Evolutionary conservation across 805 yeast genomes (phyloP).

Genomic region (Candida maesae): DNA sequence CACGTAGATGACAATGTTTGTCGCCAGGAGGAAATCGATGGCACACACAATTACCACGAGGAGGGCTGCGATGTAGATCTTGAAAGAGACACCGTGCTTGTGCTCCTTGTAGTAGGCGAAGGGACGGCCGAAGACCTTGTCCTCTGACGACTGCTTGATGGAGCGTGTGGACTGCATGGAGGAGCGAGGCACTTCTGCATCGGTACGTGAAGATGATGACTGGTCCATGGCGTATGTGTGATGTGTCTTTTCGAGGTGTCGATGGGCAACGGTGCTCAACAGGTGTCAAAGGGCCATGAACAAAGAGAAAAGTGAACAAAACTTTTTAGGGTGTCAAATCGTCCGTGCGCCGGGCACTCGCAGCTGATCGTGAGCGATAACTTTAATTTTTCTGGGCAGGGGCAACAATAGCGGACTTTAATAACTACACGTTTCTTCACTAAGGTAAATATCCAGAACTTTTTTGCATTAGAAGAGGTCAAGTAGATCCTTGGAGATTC

Average conservation of each 20-base stretch:
- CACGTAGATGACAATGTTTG: conserved; percentile 32
- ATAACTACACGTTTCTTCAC: neutral
- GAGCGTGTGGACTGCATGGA: neutral
- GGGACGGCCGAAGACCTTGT: conserved; percentile 26
- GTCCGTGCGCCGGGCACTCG: too few relatives aligned
- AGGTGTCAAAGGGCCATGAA: too few relatives aligned
- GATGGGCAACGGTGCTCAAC: too few relatives aligned
- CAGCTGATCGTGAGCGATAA: neutral
- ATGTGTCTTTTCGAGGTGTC: too few relatives aligned
- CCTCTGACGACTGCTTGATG: conserved; percentile 11
- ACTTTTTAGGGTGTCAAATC: neutral
- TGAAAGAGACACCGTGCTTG: conserved; percentile 20
- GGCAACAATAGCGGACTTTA: neutral
- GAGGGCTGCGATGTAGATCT: conserved; percentile 26
- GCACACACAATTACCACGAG: conserved; percentile 26
- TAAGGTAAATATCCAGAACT: too few relatives aligned
- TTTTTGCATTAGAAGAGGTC: conserved; percentile 16
- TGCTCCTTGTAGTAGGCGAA: conserved; percentile 20
- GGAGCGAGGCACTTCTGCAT: neutral
- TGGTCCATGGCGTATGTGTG: too few relatives aligned
- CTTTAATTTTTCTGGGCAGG: neutral
- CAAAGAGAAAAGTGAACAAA: neutral
- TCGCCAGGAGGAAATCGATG: conserved; percentile 32
- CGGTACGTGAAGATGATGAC: neutral
- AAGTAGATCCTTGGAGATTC: conserved; percentile 17